phyloP scores from a whole-genome alignment of 106 monocot genomes.

The Iris macrosiphon region DNA sequence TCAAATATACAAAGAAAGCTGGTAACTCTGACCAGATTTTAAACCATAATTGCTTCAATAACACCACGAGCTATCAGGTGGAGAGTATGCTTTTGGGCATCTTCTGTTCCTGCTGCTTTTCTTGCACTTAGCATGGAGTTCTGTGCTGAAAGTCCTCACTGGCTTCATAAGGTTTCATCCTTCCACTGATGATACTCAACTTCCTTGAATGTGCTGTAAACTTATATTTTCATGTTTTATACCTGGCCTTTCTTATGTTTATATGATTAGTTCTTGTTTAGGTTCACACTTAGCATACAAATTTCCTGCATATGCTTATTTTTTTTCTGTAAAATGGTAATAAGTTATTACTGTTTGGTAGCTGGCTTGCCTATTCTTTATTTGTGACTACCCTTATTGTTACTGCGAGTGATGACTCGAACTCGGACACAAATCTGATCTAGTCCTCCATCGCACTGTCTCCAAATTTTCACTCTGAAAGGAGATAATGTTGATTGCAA shows the following conservation, averaged over 20 bases:
- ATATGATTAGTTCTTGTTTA: too few species aligned
- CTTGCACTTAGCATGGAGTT: constrained; percentile 82
- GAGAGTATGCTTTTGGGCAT: constrained; percentile 94
- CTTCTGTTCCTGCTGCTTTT: constrained; percentile 62
- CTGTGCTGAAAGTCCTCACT: constrained; percentile 95
- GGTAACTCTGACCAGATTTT: background rate
- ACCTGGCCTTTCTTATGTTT: background rate
- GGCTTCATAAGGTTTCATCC: constrained; percentile 99
- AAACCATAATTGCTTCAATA: background rate
- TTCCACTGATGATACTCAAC: background rate
- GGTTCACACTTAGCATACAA: too few species aligned
- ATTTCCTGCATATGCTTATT: too few species aligned
- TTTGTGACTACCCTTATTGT: too few species aligned
- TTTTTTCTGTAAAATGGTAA: too few species aligned
- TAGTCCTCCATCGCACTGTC: too few species aligned
- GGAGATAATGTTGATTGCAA: too few species aligned
- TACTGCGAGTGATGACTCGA: too few species aligned
- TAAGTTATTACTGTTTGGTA: too few species aligned
- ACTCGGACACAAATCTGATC: too few species aligned
- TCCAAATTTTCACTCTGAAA: too few species aligned
- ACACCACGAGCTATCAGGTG: constrained; percentile 46
- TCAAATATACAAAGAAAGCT: background rate
- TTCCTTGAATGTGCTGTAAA: background rate
- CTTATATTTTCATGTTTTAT: background rate
- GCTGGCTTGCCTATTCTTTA: too few species aligned